A percentile compares a stretch with the other conserved stretches of the same genome.
These are phyloP conservation scores for Aureobasidium sp. DNA, from an alignment of 2,329 filamentous ascomycete species.

Conservation along the genomic window DNA sequence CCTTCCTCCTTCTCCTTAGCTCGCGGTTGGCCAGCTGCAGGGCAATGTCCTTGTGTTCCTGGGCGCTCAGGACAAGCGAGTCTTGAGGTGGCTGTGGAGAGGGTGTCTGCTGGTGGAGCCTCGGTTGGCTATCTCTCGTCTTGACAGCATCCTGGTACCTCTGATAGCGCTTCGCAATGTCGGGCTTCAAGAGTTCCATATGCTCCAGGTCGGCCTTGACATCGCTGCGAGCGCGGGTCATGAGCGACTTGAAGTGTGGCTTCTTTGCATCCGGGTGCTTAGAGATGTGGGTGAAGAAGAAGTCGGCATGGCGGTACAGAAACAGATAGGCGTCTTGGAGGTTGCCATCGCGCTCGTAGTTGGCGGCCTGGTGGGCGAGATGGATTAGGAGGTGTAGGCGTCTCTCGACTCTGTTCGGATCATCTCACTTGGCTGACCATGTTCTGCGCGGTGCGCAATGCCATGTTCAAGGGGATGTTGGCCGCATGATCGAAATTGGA, in stretches of 20 bases:
- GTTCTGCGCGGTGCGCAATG: conserved; percentile 72
- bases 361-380: conserved; percentile 55
- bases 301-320: conserved; percentile 77
- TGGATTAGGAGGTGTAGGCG: conserved; percentile 20
- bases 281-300: conserved; percentile 70
- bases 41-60: conserved; percentile 66
- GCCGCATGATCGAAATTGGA: conserved; percentile 75
- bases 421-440: conserved; percentile 67
- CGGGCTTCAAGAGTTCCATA: conserved; percentile 72
- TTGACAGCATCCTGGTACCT: conserved; percentile 54
- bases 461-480: conserved; percentile 68
- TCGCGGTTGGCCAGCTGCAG: conserved; percentile 70
- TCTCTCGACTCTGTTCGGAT: neutral
- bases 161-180: conserved; percentile 65
- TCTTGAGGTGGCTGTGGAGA: conserved; percentile 4
- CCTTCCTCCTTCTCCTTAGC: conserved; percentile 59
- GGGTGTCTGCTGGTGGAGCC: neutral
- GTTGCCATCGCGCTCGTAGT: conserved; percentile 81
- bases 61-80: conserved; percentile 51
- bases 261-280: conserved; percentile 69
- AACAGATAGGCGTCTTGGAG: conserved; percentile 83
- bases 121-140: conserved; percentile 23
- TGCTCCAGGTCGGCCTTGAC: conserved; percentile 59
- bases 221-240: conserved; percentile 53
- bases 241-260: conserved; percentile 49